Evolutionary conservation across 768 basidiomycete species (phyloP).

Genomic region (Leccinum pellstonianum): DNA sequence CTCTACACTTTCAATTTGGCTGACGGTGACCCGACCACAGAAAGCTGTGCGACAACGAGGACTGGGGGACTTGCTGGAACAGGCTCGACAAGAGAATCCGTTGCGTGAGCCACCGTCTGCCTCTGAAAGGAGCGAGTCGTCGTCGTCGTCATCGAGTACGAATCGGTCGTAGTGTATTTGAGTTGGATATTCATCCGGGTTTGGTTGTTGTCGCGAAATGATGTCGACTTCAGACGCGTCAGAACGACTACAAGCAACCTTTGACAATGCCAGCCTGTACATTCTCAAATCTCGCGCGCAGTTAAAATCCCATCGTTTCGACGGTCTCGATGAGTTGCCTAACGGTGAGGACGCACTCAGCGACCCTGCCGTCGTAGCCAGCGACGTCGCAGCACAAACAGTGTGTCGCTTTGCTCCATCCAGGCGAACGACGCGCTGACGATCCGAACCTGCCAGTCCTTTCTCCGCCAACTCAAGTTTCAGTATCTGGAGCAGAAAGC

Average conservation of each 20-base stretch:
- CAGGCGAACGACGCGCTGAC: conserved; percentile 1
- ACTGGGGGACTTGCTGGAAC: conserved; percentile 70
- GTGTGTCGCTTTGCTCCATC: conserved; percentile 38
- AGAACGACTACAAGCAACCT: conserved; percentile 25
- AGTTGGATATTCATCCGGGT: not conserved
- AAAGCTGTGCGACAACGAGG: conserved; percentile 78
- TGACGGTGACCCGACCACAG: conserved; percentile 37
- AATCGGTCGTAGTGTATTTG: conserved; percentile 7
- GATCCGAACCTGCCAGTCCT: conserved; percentile 45
- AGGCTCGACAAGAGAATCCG: conserved; percentile 80
- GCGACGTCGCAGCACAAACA: conserved; percentile 58
- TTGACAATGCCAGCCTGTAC: conserved; percentile 26
- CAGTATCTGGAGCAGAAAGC: conserved; percentile 89
- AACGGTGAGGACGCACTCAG: conserved; percentile 33
- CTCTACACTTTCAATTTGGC: not conserved
- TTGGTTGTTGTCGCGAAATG: conserved; percentile 8
- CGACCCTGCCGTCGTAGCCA: conserved; percentile 57
- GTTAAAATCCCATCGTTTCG: conserved; percentile 29
- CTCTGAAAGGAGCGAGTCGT: conserved; percentile 8
- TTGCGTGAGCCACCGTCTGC: conserved; percentile 54
- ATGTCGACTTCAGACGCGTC: conserved; percentile 26
- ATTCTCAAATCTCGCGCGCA: conserved; percentile 23
- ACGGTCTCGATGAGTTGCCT: conserved; percentile 28
- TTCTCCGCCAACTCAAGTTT: conserved; percentile 81
- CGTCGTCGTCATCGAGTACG: conserved; percentile 3